phyloP scores from a whole-genome alignment of 371 early-diverging fungal genomes.

The Batkoa obscura region DNA sequence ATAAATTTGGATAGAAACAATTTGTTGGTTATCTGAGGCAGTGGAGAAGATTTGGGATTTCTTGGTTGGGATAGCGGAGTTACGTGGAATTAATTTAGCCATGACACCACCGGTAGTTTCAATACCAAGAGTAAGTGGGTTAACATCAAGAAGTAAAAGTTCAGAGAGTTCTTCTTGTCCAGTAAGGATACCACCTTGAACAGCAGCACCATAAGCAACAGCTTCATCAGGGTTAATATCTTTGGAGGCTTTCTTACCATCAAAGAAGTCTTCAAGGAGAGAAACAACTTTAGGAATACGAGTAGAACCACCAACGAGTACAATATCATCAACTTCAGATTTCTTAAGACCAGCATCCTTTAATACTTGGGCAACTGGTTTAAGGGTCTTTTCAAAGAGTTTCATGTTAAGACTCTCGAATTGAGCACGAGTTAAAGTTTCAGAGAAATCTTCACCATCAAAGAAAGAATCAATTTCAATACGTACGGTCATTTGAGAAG shows the following conservation, averaged over 20 bases:
- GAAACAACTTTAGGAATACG: conserved; percentile 97
- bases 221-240: conserved; percentile 98
- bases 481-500: conserved; percentile 63
- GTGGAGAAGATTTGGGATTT: conserved; percentile 97
- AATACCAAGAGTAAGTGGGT: conserved; percentile 83
- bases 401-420: conserved; percentile 82
- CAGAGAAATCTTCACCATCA: conserved; percentile 95
- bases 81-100: conserved; percentile 90
- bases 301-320: conserved; percentile 99
- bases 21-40: conserved; percentile 94
- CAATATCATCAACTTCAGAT: conserved; percentile 88
- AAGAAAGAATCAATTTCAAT: conserved; percentile 91
- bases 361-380: conserved; percentile 93
- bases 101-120: conserved; percentile 97
- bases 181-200: conserved; percentile 93
- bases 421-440: conserved; percentile 87
- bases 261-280: conserved; percentile 78
- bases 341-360: conserved; percentile 84
- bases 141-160: conserved; percentile 59
- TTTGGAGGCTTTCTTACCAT: conserved; percentile 84
- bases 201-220: conserved; percentile 97
- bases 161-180: conserved; percentile 32
- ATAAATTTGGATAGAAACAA: conserved; percentile 92
- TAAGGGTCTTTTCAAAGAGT: conserved; percentile 84
- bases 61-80: conserved; percentile 94